A percentile compares a stretch with the other conserved stretches of the same genome.
Evolutionary conservation across 2,329 filamentous ascomycete species (phyloP).

Genomic region (Helotiales sp.): DNA sequence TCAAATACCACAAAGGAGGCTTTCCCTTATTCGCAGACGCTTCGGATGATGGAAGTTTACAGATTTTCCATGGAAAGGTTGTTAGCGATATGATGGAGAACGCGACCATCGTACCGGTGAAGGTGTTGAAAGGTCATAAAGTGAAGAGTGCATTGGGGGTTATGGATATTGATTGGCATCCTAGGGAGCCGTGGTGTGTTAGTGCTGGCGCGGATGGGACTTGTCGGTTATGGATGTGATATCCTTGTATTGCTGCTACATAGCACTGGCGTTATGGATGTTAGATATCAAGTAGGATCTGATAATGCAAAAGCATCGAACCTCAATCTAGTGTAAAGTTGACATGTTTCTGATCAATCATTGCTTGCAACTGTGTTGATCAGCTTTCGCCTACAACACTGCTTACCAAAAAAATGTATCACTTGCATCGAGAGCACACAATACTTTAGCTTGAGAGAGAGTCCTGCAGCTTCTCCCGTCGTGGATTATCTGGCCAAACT

Average conservation of each 20-base stretch:
- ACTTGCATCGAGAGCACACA: too few species aligned
- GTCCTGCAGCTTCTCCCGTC: too few species aligned
- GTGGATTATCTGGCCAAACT: too few species aligned
- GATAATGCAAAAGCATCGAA: constrained; percentile 9
- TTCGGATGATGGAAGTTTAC: constrained; percentile 89
- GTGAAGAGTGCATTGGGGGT: constrained; percentile 85
- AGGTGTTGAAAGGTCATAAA: constrained; percentile 88
- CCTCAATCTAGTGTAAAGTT: not conserved
- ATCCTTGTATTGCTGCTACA: constrained; percentile 11
- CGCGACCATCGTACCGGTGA: constrained; percentile 92
- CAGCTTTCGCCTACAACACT: too few species aligned
- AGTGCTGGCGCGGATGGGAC: constrained; percentile 94
- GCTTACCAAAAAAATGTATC: too few species aligned
- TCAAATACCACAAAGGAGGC: constrained; percentile 78
- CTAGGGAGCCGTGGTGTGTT: constrained; percentile 88
- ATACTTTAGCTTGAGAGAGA: too few species aligned
- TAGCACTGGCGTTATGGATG: constrained; percentile 26
- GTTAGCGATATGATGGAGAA: constrained; percentile 95
- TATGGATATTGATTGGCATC: constrained; percentile 95
- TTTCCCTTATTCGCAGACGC: constrained; percentile 91
- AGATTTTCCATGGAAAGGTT: constrained; percentile 97
- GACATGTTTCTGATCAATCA: not conserved
- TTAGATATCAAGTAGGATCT: constrained; percentile 10
- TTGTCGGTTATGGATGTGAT: constrained; percentile 80
- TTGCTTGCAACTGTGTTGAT: too few species aligned